Conservation (phyloP, 2,329 filamentous ascomycete species). For the Pseudogymnoascus sp. region DNA sequence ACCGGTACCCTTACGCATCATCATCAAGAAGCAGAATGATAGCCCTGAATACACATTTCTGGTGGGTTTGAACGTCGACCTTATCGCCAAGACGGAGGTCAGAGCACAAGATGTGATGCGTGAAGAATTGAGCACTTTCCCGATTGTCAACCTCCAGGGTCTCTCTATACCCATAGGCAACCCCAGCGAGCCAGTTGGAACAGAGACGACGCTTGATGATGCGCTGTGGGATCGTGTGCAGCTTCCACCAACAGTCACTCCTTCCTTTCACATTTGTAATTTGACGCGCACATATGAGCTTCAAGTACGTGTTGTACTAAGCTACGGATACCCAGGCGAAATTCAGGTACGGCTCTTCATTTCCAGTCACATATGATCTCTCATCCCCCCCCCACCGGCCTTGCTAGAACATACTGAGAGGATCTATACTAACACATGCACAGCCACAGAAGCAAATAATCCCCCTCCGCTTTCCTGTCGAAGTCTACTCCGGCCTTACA, state of each 20-base stretch:
- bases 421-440: slow-evolving; percentile 15
- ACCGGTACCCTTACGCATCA: slow-evolving; percentile 69
- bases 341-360: slow-evolving; percentile 22
- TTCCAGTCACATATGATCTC: background rate
- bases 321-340: slow-evolving; percentile 56
- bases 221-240: slow-evolving; percentile 64
- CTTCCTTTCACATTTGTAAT: slow-evolving; percentile 85
- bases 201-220: slow-evolving; percentile 63
- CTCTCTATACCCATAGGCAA: slow-evolving; percentile 64
- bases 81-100: slow-evolving; percentile 73
- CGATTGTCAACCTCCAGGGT: slow-evolving; percentile 64
- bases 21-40: slow-evolving; percentile 68
- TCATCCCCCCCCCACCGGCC: slow-evolving; percentile 3
- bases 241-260: slow-evolving; percentile 79
- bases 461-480: slow-evolving; percentile 69
- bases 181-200: slow-evolving; percentile 50
- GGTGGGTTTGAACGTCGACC: slow-evolving; percentile 70
- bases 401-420: background rate
- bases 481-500: slow-evolving; percentile 80
- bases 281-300: slow-evolving; percentile 74
- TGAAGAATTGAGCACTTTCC: slow-evolving; percentile 66
- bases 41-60: slow-evolving; percentile 66
- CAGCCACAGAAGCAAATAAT: slow-evolving; percentile 69
- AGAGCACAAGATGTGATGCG: slow-evolving; percentile 68
- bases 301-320: slow-evolving; percentile 71